Conservation (phyloP, 73 alveolate genomes). For the Paramecium biaurelia region DNA sequence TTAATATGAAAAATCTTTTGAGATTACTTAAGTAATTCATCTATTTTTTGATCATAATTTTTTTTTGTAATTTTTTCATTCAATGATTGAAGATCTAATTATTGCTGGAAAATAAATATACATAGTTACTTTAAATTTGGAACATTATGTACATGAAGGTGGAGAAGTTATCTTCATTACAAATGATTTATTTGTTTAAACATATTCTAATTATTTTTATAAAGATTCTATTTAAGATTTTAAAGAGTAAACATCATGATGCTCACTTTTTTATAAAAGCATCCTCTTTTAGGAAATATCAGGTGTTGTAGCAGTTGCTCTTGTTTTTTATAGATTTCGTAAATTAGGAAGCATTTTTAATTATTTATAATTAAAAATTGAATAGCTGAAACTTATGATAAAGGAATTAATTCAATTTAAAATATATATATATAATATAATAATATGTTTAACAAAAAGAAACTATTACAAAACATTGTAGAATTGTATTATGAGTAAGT, state of each 20-base stretch:
- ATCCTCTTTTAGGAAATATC: neutral
- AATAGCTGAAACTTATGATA: neutral
- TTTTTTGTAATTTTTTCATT: constrained; percentile 1
- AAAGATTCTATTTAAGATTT: neutral
- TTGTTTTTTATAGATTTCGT: neutral
- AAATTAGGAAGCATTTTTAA: constrained; percentile 13
- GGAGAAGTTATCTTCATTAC: constrained; percentile 27
- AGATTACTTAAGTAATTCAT: neutral
- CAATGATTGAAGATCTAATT: neutral
- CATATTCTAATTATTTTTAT: constrained; percentile 1
- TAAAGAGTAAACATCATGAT: neutral
- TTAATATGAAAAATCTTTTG: neutral
- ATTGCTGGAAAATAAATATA: neutral
- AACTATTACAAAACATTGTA: neutral
- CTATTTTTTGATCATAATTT: neutral
- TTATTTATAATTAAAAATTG: neutral
- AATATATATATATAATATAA: neutral
- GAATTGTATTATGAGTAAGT: constrained; percentile 46
- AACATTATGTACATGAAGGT: constrained; percentile 1
- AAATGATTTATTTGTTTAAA: constrained; percentile 21
- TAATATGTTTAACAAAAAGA: neutral
- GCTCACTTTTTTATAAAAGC: neutral
- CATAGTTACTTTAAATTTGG: neutral
- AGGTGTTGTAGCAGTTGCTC: constrained; percentile 1
- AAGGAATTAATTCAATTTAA: neutral